phyloP scores from a whole-genome alignment of 106 monocot genomes.

The Vanilla planifolia region DNA sequence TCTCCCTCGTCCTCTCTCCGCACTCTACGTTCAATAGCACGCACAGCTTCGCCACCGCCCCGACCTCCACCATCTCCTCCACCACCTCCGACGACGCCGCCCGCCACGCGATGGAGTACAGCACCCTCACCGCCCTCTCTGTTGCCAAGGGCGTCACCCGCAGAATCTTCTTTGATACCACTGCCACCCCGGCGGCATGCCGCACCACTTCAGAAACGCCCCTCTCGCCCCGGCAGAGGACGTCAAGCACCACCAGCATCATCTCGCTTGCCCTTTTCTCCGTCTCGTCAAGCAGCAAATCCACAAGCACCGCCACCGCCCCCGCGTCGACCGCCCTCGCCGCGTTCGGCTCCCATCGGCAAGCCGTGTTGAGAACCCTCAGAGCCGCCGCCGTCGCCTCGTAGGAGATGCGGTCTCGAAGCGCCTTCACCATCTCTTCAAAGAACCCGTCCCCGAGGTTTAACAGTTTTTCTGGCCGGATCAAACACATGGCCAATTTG shows the following conservation, averaged over 20 bases:
- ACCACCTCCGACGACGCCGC: conserved; percentile 11
- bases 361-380: neutral
- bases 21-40: conserved; percentile 12
- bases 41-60: conserved; percentile 30
- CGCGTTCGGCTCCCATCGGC: conserved; percentile 8
- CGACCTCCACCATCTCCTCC: conserved; percentile 30
- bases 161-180: conserved; percentile 16
- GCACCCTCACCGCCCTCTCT: conserved; percentile 21
- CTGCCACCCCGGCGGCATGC: conserved; percentile 26
- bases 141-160: conserved; percentile 21
- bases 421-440: neutral
- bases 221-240: conserved; percentile 11
- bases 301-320: conserved; percentile 13
- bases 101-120: conserved; percentile 9
- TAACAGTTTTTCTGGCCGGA: too few species aligned
- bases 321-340: conserved; percentile 3
- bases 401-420: neutral
- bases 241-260: neutral
- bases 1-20: conserved; percentile 24
- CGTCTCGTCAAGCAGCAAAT: conserved; percentile 10
- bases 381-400: conserved; percentile 10
- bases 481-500: neutral
- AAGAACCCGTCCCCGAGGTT: neutral
- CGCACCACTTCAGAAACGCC: conserved; percentile 21
- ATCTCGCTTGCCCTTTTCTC: conserved; percentile 3